Conservation (phyloP, 2,329 filamentous ascomycete species). For the Venturia asperata region DNA sequence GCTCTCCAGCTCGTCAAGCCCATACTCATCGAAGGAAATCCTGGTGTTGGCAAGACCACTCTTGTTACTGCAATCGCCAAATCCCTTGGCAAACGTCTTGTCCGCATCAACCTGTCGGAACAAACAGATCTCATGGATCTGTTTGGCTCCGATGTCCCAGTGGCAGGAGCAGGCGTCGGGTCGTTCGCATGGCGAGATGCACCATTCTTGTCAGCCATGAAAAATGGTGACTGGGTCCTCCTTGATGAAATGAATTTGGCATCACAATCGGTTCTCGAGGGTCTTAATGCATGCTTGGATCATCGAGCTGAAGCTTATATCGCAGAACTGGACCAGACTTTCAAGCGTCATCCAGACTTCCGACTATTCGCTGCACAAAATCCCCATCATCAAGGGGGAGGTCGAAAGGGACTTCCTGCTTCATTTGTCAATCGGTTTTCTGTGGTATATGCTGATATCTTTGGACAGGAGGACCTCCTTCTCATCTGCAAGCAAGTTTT, state of each 20-base stretch:
- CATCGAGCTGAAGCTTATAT: constrained; percentile 95
- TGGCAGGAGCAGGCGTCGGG: constrained; percentile 85
- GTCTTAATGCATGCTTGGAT: constrained; percentile 91
- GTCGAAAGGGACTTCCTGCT: constrained; percentile 84
- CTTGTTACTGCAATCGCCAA: constrained; percentile 78
- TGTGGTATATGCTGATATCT: constrained; percentile 91
- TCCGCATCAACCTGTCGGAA: constrained; percentile 93
- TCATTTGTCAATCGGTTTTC: constrained; percentile 98
- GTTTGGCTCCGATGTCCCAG: constrained; percentile 91
- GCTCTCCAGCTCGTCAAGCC: constrained; percentile 85
- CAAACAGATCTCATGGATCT: constrained; percentile 97
- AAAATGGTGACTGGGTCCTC: constrained; percentile 91
- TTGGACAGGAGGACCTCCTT: constrained; percentile 71
- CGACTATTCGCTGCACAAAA: constrained; percentile 97
- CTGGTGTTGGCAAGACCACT: constrained; percentile 97
- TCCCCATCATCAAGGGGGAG: constrained; percentile 92
- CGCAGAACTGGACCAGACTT: constrained; percentile 89
- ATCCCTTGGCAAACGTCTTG: constrained; percentile 72
- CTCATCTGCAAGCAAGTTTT: constrained; percentile 76
- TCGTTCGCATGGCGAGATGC: constrained; percentile 94
- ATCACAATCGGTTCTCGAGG: constrained; percentile 92
- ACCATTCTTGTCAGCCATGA: constrained; percentile 93
- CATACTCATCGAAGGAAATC: constrained; percentile 89
- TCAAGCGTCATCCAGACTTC: constrained; percentile 81
- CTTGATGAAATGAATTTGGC: constrained; percentile 98